These are phyloP conservation scores for Peltaster fructicola DNA, from an alignment of 2,329 filamentous ascomycete genomes.

Conservation along the genomic window DNA sequence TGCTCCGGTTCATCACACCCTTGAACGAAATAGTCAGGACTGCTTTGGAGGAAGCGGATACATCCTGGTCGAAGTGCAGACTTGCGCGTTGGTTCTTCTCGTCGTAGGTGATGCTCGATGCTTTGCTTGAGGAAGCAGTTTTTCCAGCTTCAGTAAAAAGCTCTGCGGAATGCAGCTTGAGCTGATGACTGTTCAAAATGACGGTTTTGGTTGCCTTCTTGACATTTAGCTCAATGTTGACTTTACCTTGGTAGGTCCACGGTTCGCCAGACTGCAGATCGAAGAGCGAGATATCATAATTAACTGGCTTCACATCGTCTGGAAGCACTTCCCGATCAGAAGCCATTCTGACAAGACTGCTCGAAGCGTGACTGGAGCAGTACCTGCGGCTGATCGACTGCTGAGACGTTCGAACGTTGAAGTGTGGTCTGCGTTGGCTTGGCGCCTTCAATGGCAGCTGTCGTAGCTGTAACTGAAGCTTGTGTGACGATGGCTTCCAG, in stretches of 20 bases:
- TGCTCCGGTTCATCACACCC: slow-evolving; percentile 76
- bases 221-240: slow-evolving; percentile 63
- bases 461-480: too few species aligned
- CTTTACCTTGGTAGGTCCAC: slow-evolving; percentile 74
- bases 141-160: slow-evolving; percentile 41
- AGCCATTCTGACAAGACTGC: slow-evolving; percentile 23
- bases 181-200: slow-evolving; percentile 67
- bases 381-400: slow-evolving; percentile 7
- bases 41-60: slow-evolving; percentile 50
- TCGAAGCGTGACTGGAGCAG: slow-evolving; percentile 17
- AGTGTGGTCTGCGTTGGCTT: too few species aligned
- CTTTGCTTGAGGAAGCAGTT: slow-evolving; percentile 38
- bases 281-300: slow-evolving; percentile 70
- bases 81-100: slow-evolving; percentile 68
- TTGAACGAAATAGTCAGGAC: slow-evolving; percentile 54
- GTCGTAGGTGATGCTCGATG: slow-evolving; percentile 60
- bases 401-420: too few species aligned
- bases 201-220: slow-evolving; percentile 56
- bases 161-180: slow-evolving; percentile 55
- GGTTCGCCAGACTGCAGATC: slow-evolving; percentile 53
- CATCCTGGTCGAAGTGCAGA: slow-evolving; percentile 54
- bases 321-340: slow-evolving; percentile 30
- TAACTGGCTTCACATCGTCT: slow-evolving; percentile 52
- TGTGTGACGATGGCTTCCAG: too few species aligned
- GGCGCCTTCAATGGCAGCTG: too few species aligned